A percentile compares a stretch with the other conserved stretches of the same genome.
phyloP scores from a whole-genome alignment of 495 filamentous ascomycete genomes.

The Penicillium fimorum region DNA sequence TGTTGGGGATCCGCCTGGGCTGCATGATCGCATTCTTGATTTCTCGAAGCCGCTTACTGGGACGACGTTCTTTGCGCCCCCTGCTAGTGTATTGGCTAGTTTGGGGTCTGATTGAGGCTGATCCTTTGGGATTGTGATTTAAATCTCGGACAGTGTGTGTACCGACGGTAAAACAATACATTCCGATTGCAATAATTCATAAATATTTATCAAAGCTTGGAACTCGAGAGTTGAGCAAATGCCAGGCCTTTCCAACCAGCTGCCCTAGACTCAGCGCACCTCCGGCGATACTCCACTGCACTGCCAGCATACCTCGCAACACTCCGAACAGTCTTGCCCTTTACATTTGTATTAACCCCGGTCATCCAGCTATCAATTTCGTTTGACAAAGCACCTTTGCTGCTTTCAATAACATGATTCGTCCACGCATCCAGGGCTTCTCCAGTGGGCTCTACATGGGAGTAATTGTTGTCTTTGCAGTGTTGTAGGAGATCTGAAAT shows the following conservation, averaged over 20 bases:
- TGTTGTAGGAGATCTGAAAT: constrained; percentile 19
- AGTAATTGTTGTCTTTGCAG: constrained; percentile 21
- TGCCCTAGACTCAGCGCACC: constrained; percentile 20
- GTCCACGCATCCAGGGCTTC: constrained; percentile 23
- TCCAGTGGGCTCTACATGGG: constrained; percentile 19
- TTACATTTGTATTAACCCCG: constrained; percentile 35
- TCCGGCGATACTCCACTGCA: constrained; percentile 23
- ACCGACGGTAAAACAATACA: not conserved
- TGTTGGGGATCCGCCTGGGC: constrained; percentile 51
- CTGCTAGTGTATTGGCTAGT: constrained; percentile 40
- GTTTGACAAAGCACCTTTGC: constrained; percentile 20
- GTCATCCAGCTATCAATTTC: constrained; percentile 36
- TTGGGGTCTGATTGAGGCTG: constrained; percentile 27
- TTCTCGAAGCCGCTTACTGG: constrained; percentile 55
- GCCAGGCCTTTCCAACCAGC: constrained; percentile 19
- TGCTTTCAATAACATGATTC: constrained; percentile 20
- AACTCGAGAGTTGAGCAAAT: constrained; percentile 5
- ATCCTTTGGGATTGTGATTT: not conserved
- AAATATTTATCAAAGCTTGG: constrained; percentile 3
- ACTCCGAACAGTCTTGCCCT: constrained; percentile 28
- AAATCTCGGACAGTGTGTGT: not conserved
- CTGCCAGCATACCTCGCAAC: constrained; percentile 30
- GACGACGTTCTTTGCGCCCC: constrained; percentile 53
- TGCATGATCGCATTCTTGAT: constrained; percentile 56
- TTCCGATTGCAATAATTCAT: not conserved